Base-by-base conservation (phyloP, 108 stramenopile species). In the Cyclotella cryptica region DNA sequence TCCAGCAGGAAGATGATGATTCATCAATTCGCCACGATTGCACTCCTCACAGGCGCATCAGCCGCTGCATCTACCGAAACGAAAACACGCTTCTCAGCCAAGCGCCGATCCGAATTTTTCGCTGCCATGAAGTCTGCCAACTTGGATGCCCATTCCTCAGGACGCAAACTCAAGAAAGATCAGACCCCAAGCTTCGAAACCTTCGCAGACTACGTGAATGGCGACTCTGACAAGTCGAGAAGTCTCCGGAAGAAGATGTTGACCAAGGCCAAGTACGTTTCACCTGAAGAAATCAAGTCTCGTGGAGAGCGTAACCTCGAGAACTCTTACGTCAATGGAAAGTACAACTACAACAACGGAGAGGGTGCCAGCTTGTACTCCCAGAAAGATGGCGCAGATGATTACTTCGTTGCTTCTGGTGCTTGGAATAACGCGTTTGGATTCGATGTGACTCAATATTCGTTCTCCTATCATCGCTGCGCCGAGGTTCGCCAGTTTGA, bases 381-480 rank as follows among this genome's bases (percentile, higher is more conserved):
- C 5, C 57, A 73, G 47, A 49, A 49, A 28, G 68, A 79, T 46
- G 66, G 59, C 7, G 57, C 72, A 21, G 72, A 80, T 27, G 72
- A 74, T 40, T 72, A 43, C 26, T 68, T 54, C 49, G 35, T n/a
- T 45, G 60, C 58, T 35, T 63, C 54, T 57, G 72, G 43, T 18
- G n/a, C 42, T 11, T 69, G 72, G 66, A 46, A 74, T 26, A 81
- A 71, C 53, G 64, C 19, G 43, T 75, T 75, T 22, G 74, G 69
- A 18, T 75, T 92, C 61, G 80, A 92, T 73, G 60, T 88, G 3
- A 69, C 85, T 0, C 52, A 88, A 27, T 90, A 86, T 57, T 91
- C 92, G 0, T 58, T 92, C 51, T 88, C 90, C 53, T 96, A 93
- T 81, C 83, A 84, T 41, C 86, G 89, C 14, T 96, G 94, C 46